Percentiles rank a stretch among this genome's conserved stretches.
These are phyloP conservation scores for Ophiosphaerella herpotricha DNA, from an alignment of 2,329 filamentous ascomycete species.

Conservation along the genomic window DNA sequence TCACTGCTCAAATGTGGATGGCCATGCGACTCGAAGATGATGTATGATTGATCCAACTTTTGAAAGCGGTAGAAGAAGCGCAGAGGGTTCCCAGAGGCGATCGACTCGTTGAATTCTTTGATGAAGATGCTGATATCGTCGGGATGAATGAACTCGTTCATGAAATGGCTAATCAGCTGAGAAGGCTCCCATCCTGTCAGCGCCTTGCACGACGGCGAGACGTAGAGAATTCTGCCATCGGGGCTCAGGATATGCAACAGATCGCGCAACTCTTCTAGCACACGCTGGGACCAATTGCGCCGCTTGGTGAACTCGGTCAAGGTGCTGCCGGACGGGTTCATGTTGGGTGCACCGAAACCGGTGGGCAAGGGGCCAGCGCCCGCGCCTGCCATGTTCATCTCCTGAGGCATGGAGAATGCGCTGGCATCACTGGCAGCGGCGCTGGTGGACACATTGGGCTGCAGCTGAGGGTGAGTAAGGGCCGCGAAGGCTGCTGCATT, in stretches of 20 bases:
- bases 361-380: slow-evolving; percentile 62
- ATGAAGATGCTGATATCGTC: slow-evolving; percentile 84
- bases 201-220: slow-evolving; percentile 75
- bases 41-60: slow-evolving; percentile 73
- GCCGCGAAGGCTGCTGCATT: slow-evolving; percentile 22
- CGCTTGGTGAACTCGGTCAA: slow-evolving; percentile 69
- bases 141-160: slow-evolving; percentile 82
- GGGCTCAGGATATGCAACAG: slow-evolving; percentile 85
- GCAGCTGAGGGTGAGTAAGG: slow-evolving; percentile 33
- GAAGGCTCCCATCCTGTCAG: slow-evolving; percentile 76
- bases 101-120: slow-evolving; percentile 86
- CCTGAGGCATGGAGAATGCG: slow-evolving; percentile 27
- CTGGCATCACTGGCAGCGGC: slow-evolving; percentile 29
- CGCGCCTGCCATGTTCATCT: slow-evolving; percentile 48
- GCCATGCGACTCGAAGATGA: slow-evolving; percentile 88
- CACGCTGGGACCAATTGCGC: slow-evolving; percentile 82
- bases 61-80: slow-evolving; percentile 86
- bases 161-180: slow-evolving; percentile 74
- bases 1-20: slow-evolving; percentile 84
- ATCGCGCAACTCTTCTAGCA: slow-evolving; percentile 88
- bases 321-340: slow-evolving; percentile 56
- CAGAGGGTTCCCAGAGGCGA: slow-evolving; percentile 77
- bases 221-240: slow-evolving; percentile 81
- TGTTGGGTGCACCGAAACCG: slow-evolving; percentile 55
- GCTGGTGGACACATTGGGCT: slow-evolving; percentile 29